Evolutionary conservation across 140 eudicot genomes (phyloP), one percentile per base, ranked within the genome.

Genomic region (Anethum foeniculum): DNA sequence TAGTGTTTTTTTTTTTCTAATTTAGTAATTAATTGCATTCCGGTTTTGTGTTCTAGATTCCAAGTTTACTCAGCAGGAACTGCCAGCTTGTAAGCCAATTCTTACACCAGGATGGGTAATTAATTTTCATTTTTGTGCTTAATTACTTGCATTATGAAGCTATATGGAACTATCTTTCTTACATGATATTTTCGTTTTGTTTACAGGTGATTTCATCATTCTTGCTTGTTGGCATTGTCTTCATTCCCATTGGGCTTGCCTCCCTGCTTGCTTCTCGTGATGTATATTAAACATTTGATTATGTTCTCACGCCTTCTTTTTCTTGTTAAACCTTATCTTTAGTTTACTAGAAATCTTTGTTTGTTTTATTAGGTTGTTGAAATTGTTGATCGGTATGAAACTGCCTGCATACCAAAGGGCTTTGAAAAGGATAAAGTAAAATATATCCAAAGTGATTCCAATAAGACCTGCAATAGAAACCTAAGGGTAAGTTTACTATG

Each of bases 241-340:
- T 93, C 78, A 88, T 93, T 82, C 97, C 97, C 69, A 89, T 93
- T 47, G 97, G 96, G 69, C 86, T 93, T 58, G 93, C 86, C n/a
- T 90, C 97, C 36, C 89, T 93, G n/a, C 82, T 91, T 87, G 97
- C 98, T 58, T 93, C 98, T 13, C 89, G 89, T n/a, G 88, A 91
- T 87, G 98, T 93, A 93, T 79, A 91, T 77, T 75, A 36, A 28
- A 77, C 44, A 13, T 13, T 69, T 19, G 27, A 15, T 12, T 23
- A 8, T n/a, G 30, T 23, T 44, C 11, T 43, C 15, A 6, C 9
- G 18, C 15, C 34, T 47, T 27, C 28, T 73, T 56, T 51, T 39
- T 23, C 3, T 32, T 28, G 48, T 54, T 44, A 1, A 18, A 23
- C 76, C 36, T 16, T 7, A 71, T 10, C 47, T 36, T 10, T 75